A percentile compares a stretch with the other conserved stretches of the same genome.
These are phyloP conservation scores for Colletotrichum tropicicola DNA, from an alignment of 2,329 filamentous ascomycete genomes.

Conservation along the genomic window DNA sequence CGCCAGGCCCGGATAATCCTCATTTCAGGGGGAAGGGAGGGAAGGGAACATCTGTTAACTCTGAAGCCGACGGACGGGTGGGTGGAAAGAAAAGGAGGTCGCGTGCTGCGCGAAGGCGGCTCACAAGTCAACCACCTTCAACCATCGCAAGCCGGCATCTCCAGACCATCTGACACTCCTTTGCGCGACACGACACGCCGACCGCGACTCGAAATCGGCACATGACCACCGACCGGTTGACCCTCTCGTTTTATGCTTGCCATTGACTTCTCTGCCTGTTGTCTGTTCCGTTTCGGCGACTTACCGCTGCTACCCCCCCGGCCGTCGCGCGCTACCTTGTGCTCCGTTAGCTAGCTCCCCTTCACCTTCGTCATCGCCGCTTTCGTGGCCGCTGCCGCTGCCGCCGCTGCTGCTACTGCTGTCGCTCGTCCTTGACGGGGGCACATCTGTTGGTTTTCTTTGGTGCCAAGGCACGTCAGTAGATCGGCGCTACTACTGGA, in stretches of 20 bases:
- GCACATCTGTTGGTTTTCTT: neutral
- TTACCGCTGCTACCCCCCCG: neutral
- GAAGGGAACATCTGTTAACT: slow-evolving; percentile 3
- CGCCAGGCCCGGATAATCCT: slow-evolving; percentile 26
- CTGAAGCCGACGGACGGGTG: neutral
- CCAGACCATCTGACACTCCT: slow-evolving; percentile 25
- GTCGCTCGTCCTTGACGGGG: slow-evolving; percentile 4
- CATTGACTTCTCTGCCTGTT: neutral
- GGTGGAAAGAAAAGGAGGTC: slow-evolving; percentile 23
- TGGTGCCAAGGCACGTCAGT: slow-evolving; percentile 19
- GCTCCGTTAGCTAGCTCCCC: neutral
- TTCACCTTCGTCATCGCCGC: slow-evolving; percentile 23
- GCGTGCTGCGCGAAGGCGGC: slow-evolving; percentile 14
- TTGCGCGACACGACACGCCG: neutral
- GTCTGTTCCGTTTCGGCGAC: slow-evolving; percentile 6
- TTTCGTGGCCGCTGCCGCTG: too few relatives aligned
- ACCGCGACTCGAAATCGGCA: neutral
- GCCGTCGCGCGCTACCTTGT: slow-evolving; percentile 5
- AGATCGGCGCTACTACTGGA: slow-evolving; percentile 24
- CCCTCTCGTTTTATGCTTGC: neutral
- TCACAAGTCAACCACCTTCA: slow-evolving; percentile 17
- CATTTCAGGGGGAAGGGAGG: slow-evolving; percentile 21
- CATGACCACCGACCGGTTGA: slow-evolving; percentile 21
- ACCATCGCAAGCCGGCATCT: neutral
- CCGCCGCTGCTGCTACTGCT: neutral